phyloP scores from a whole-genome alignment of 2,329 filamentous ascomycete species.

The Xylogone sp. region DNA sequence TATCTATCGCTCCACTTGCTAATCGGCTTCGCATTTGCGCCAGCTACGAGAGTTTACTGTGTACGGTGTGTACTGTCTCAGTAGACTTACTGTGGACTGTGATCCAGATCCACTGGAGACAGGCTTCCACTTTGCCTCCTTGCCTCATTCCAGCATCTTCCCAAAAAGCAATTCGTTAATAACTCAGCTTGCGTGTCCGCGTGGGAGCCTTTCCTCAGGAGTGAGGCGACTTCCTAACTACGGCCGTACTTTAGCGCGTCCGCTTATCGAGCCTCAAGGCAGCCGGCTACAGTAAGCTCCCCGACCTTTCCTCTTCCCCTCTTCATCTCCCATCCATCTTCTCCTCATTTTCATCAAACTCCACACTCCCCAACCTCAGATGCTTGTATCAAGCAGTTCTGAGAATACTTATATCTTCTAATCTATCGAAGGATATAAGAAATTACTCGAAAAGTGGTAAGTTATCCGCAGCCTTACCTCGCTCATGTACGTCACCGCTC shows the following conservation, averaged over 20 bases:
- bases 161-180: constrained; percentile 10
- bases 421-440: background rate
- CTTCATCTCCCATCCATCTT: constrained; percentile 9
- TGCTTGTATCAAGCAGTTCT: background rate
- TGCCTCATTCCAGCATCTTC: constrained; percentile 11
- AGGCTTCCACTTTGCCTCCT: background rate
- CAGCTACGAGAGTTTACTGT: too few species aligned
- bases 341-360: constrained; percentile 12
- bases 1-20: too few species aligned
- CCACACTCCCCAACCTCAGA: background rate
- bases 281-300: background rate
- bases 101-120: too few species aligned
- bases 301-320: constrained; percentile 8
- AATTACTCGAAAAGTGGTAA: background rate
- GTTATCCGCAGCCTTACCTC: background rate
- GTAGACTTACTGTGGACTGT: too few species aligned
- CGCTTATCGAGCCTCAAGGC: constrained; percentile 14
- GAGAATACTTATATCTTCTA: background rate
- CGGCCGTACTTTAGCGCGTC: background rate
- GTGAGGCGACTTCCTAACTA: background rate
- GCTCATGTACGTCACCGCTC: constrained; percentile 21
- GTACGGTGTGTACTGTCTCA: too few species aligned
- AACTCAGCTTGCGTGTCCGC: constrained; percentile 7
- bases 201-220: background rate
- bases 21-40: too few species aligned